Conservation (phyloP, 768 basidiomycete species). For the Hirschioporus abietinus region DNA sequence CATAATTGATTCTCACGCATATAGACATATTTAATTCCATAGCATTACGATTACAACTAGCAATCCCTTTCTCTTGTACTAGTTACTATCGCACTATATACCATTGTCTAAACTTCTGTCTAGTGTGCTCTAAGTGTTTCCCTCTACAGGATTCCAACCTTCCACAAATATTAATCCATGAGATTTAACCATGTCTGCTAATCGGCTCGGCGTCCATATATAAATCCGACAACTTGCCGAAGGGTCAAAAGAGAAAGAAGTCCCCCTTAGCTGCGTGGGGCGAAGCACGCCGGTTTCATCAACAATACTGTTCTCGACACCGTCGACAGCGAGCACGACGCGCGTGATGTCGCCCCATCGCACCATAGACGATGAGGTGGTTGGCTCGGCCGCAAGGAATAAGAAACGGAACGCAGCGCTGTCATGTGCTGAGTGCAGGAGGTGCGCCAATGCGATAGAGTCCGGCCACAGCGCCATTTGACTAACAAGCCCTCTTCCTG, state of each 20-base stretch:
- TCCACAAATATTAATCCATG: no score
- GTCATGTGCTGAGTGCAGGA: conserved; percentile 66
- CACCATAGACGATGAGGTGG: neutral
- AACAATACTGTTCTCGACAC: neutral
- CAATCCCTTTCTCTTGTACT: no score
- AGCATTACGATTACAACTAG: no score
- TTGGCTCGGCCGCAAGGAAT: neutral
- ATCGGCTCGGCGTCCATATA: neutral
- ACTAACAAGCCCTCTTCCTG: neutral
- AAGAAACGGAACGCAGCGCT: conserved; percentile 37
- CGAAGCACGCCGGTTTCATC: no score
- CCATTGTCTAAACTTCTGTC: no score
- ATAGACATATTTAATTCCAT: no score
- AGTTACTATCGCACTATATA: no score
- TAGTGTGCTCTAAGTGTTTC: no score
- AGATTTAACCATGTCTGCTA: neutral
- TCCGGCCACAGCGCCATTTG: neutral
- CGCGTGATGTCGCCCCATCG: neutral
- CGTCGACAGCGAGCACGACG: neutral
- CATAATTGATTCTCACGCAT: no score
- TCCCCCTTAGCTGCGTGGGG: neutral
- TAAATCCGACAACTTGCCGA: neutral
- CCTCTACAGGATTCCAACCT: no score
- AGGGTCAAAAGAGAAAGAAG: neutral
- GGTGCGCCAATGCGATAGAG: conserved; percentile 32